These are phyloP conservation scores for Microdochium paspali DNA, from an alignment of 2,329 filamentous ascomycete species.

Conservation along the genomic window DNA sequence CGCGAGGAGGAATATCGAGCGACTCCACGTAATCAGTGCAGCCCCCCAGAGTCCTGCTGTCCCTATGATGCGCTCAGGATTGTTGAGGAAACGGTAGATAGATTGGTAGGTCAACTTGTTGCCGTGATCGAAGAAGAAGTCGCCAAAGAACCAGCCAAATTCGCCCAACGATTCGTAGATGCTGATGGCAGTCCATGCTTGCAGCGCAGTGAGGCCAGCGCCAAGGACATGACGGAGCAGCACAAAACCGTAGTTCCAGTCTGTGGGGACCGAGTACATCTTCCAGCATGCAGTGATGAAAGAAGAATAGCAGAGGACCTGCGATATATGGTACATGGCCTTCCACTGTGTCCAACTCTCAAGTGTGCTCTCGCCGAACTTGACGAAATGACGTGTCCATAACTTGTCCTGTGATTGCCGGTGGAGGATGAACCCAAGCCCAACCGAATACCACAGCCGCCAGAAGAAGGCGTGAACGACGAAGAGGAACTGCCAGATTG, in stretches of 20 bases:
- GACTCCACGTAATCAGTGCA: constrained; percentile 86
- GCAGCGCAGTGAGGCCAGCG: constrained; percentile 68
- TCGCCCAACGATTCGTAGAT: constrained; percentile 95
- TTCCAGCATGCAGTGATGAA: constrained; percentile 93
- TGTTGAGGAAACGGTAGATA: constrained; percentile 97
- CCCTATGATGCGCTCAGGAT: constrained; percentile 88
- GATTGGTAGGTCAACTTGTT: constrained; percentile 90
- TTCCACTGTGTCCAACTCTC: constrained; percentile 99
- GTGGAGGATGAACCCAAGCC: constrained; percentile 76
- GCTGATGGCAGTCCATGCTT: constrained; percentile 86
- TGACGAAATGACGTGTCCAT: constrained; percentile 96
- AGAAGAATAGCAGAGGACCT: constrained; percentile 79
- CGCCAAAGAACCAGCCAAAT: constrained; percentile 98
- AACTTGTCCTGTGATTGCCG: constrained; percentile 82
- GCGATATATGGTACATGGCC: constrained; percentile 85
- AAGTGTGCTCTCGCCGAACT: constrained; percentile 80
- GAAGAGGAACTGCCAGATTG: constrained; percentile 68
- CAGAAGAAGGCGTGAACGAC: constrained; percentile 70
- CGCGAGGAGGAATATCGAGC: constrained; percentile 77
- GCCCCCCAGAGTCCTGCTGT: constrained; percentile 93
- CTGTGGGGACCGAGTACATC: constrained; percentile 78
- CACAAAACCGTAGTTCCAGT: constrained; percentile 82
- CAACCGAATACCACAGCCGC: constrained; percentile 87
- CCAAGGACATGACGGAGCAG: constrained; percentile 84
- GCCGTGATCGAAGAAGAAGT: constrained; percentile 92